phyloP scores from a whole-genome alignment of 768 basidiomycete genomes.

The Naganishia friedmannii region DNA sequence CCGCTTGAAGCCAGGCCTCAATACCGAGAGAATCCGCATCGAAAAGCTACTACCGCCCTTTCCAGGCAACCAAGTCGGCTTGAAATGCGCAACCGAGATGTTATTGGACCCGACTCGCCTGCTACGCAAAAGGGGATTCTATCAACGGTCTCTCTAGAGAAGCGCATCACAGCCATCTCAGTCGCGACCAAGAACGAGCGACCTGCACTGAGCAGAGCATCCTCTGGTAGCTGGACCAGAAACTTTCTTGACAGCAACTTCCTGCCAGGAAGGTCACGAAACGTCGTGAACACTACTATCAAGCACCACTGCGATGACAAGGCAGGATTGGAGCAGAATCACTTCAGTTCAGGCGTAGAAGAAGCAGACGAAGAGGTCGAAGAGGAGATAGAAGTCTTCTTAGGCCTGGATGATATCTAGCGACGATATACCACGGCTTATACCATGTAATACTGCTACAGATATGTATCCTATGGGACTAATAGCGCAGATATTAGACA shows the following conservation, averaged over 20 bases:
- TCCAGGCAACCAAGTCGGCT: constrained; percentile 11
- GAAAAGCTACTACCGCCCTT: constrained; percentile 6
- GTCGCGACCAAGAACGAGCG: not conserved
- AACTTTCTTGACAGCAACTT: not conserved
- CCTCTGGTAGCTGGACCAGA: not conserved
- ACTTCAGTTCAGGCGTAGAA: not conserved
- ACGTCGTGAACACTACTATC: not conserved
- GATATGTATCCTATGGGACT: not conserved
- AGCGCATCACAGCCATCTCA: not conserved
- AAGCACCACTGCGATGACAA: not conserved
- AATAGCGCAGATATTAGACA: not conserved
- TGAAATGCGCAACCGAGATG: not conserved
- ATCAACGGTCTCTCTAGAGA: not conserved
- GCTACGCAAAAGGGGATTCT: not conserved
- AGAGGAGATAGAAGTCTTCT: constrained; percentile 17
- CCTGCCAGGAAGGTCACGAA: not conserved
- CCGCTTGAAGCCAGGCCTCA: constrained; percentile 5
- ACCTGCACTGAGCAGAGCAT: not conserved
- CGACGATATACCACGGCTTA: not conserved
- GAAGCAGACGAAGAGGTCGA: not conserved
- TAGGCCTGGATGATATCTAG: constrained; percentile 16
- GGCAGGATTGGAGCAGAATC: not conserved
- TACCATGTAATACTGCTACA: not conserved
- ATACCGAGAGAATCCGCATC: not conserved
- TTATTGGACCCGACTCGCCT: not conserved